Percentiles rank a stretch among this genome's conserved stretches.
Conservation (phyloP, 148 eudicot species). For the Amaranthus hypochondriacus region DNA sequence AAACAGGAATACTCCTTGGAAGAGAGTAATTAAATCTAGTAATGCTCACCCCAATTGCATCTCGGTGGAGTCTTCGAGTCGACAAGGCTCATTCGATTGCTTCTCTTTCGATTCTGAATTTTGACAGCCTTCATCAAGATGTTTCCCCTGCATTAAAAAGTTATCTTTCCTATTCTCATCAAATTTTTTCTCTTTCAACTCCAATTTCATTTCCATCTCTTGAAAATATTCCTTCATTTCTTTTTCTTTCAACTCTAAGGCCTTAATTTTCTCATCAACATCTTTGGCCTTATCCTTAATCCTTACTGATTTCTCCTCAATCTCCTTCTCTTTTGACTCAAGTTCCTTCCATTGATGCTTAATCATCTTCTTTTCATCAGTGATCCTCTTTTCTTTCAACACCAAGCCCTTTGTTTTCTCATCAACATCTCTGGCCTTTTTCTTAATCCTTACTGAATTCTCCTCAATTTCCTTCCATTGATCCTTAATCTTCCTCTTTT, state of each 20-base stretch:
- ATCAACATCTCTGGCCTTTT: neutral
- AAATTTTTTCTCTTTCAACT: constrained; percentile 10
- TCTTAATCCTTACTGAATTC: neutral
- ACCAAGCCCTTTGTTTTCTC: neutral
- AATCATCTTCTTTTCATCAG: too few relatives aligned
- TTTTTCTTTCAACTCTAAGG: constrained; percentile 11
- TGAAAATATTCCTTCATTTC: neutral
- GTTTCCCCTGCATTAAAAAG: constrained; percentile 2
- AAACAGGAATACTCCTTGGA: too few relatives aligned
- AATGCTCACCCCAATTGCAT: neutral
- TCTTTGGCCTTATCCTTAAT: constrained; percentile 7
- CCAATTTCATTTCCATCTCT: constrained; percentile 1
- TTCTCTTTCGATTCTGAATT: neutral
- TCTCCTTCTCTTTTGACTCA: neutral
- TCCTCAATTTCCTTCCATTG: neutral
- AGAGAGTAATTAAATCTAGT: neutral
- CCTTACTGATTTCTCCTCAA: neutral
- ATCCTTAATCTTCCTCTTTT: neutral
- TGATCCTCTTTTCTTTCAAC: too few relatives aligned
- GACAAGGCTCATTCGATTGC: neutral
- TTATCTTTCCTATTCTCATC: constrained; percentile 1
- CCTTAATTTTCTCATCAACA: constrained; percentile 5
- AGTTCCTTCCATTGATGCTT: neutral
- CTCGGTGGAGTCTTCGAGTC: neutral
- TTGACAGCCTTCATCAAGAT: constrained; percentile 2